Evolutionary conservation across 139 green algal genomes (phyloP).

Genomic region (Desmodesmus armatus): DNA sequence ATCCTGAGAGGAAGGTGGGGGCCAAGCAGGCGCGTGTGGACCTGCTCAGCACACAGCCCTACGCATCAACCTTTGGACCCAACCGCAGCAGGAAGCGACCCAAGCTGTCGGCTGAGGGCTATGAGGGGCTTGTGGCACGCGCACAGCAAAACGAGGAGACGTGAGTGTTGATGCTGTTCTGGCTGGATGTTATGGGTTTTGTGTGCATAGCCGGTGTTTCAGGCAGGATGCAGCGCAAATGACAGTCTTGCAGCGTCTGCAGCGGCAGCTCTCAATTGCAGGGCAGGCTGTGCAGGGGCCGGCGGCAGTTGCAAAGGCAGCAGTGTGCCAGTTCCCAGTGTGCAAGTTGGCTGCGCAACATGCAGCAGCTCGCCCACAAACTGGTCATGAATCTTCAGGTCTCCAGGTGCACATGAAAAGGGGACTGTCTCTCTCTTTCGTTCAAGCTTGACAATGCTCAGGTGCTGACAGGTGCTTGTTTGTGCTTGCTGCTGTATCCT

Average conservation of each 20-base stretch:
- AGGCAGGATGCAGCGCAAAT: no score
- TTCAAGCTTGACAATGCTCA: no score
- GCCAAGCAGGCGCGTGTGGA: conserved; percentile 66
- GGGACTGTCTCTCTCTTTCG: no score
- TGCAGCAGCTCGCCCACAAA: no score
- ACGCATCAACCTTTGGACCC: conserved; percentile 88
- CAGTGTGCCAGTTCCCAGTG: no score
- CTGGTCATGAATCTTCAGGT: no score
- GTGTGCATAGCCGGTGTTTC: no score
- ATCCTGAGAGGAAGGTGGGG: conserved; percentile 80
- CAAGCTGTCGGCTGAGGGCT: conserved; percentile 80
- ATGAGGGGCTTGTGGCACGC: conserved; percentile 79
- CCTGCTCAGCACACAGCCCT: conserved; percentile 89
- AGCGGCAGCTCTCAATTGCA: neutral
- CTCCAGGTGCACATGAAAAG: no score
- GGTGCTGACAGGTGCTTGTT: neutral
- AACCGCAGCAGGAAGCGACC: conserved; percentile 86
- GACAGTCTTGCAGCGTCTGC: neutral
- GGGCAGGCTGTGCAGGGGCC: no score
- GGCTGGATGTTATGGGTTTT: neutral
- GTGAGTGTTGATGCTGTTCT: conserved; percentile 41
- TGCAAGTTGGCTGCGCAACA: no score
- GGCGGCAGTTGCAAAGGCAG: neutral
- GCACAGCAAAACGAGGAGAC: conserved; percentile 44
- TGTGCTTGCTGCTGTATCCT: neutral